Percentiles rank a stretch among this genome's conserved stretches.
Conservation (phyloP, 2,329 filamentous ascomycete genomes). For the Fusarium fujikuroi region DNA sequence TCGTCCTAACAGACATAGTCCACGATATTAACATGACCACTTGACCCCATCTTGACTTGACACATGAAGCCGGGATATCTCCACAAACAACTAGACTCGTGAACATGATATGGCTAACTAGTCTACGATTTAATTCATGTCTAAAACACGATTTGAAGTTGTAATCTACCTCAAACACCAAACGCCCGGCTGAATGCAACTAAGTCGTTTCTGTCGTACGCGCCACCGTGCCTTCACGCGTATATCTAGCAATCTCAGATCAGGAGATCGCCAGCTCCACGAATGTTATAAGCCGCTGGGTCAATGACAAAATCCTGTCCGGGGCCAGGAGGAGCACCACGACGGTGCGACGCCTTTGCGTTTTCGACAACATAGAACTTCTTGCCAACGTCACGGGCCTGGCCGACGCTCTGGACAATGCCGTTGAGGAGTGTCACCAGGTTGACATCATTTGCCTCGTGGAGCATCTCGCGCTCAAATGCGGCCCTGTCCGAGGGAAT, state of each 20-base stretch:
- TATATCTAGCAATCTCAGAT: conserved; percentile 33
- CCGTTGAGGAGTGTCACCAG: conserved; percentile 80
- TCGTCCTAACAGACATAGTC: not conserved
- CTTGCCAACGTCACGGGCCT: conserved; percentile 77
- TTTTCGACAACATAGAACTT: conserved; percentile 74
- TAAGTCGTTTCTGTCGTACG: not conserved
- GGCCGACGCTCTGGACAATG: conserved; percentile 77
- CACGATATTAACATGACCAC: not conserved
- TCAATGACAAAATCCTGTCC: conserved; percentile 37
- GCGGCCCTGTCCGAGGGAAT: conserved; percentile 74
- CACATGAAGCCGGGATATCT: not conserved
- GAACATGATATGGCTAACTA: not conserved
- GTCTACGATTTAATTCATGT: not conserved
- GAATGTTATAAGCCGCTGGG: conserved; percentile 40
- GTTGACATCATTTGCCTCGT: conserved; percentile 85
- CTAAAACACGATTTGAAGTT: conserved; percentile 12
- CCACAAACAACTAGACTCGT: too few relatives aligned
- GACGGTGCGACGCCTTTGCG: conserved; percentile 40
- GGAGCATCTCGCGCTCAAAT: conserved; percentile 76
- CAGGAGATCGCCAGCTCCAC: conserved; percentile 48
- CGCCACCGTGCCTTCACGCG: not conserved
- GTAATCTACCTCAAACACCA: conserved; percentile 38
- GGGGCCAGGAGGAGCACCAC: conserved; percentile 31
- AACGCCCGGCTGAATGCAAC: conserved; percentile 44
- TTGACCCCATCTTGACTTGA: not conserved